phyloP scores from a whole-genome alignment of 352 stramenopile genomes.

The Phytophthora uliginosa region DNA sequence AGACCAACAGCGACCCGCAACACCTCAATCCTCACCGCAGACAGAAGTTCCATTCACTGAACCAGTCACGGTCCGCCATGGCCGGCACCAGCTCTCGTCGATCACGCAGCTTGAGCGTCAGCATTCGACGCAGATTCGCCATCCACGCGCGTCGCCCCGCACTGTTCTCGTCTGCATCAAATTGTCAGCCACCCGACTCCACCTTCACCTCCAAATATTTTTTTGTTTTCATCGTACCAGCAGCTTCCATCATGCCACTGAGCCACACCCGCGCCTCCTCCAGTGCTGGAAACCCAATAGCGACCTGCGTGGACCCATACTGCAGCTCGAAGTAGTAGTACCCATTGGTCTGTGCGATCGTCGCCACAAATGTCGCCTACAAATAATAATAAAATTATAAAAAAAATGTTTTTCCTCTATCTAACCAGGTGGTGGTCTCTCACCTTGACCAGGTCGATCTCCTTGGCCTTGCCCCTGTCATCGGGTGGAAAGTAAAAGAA shows the following conservation, averaged over 20 bases:
- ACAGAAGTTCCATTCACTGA: slow-evolving; percentile 86
- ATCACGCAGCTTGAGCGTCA: slow-evolving; percentile 61
- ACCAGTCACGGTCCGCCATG: slow-evolving; percentile 83
- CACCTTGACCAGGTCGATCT: slow-evolving; percentile 82
- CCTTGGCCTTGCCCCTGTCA: slow-evolving; percentile 60
- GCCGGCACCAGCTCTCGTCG: slow-evolving; percentile 58
- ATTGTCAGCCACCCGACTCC: neutral
- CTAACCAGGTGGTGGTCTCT: slow-evolving; percentile 3
- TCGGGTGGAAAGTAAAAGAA: slow-evolving; percentile 2
- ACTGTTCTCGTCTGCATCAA: slow-evolving; percentile 70
- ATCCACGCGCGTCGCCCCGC: slow-evolving; percentile 76
- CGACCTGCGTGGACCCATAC: slow-evolving; percentile 47
- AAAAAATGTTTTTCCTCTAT: neutral
- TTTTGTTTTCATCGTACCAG: slow-evolving; percentile 29
- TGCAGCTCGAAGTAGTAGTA: slow-evolving; percentile 78
- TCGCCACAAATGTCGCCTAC: slow-evolving; percentile 52
- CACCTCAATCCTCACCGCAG: slow-evolving; percentile 43
- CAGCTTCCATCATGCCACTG: slow-evolving; percentile 72
- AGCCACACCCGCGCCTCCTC: slow-evolving; percentile 64
- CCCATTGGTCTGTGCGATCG: slow-evolving; percentile 46
- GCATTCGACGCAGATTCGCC: slow-evolving; percentile 58
- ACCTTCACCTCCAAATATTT: neutral
- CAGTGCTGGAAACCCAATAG: slow-evolving; percentile 61
- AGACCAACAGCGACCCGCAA: neutral
- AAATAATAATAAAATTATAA: slow-evolving; percentile 10